Conservation (phyloP, 1,139 yeast species). For the Entelexis sorbosivorans region DNA sequence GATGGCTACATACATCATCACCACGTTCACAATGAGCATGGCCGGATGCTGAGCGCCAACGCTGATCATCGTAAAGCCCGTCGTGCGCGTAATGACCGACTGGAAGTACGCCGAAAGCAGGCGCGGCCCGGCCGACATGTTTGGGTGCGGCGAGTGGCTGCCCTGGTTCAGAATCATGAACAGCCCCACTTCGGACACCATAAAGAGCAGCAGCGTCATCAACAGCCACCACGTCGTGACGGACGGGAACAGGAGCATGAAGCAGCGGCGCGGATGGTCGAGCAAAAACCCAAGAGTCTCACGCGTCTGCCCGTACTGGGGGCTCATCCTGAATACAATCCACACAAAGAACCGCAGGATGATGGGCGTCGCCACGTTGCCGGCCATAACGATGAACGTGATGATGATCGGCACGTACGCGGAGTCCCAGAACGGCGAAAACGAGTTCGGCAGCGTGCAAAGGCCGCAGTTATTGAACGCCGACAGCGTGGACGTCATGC, state of each 20-base stretch:
- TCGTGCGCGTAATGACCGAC: constrained; percentile 87
- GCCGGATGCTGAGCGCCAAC: constrained; percentile 71
- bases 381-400: constrained; percentile 66
- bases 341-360: constrained; percentile 69
- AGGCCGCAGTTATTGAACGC: constrained; percentile 76
- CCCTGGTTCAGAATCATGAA: constrained; percentile 59
- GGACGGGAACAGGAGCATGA: constrained; percentile 80
- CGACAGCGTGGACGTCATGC: constrained; percentile 66
- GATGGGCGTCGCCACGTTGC: constrained; percentile 90
- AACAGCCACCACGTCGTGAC: constrained; percentile 94
- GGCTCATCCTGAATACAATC: constrained; percentile 58
- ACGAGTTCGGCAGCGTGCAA: constrained; percentile 69
- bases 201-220: constrained; percentile 57
- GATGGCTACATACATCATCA: constrained; percentile 97
- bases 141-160: constrained; percentile 34
- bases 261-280: constrained; percentile 96
- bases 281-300: constrained; percentile 78
- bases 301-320: constrained; percentile 38
- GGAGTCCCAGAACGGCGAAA: constrained; percentile 52
- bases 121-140: constrained; percentile 29
- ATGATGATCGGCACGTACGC: constrained; percentile 53
- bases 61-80: constrained; percentile 71
- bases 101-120: constrained; percentile 77
- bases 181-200: constrained; percentile 64
- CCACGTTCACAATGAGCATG: constrained; percentile 81